Evolutionary conservation across 371 early-diverging fungal species (phyloP), one percentile per base, ranked within the genome.

Genomic region (Thermomucor indicae-seudaticae): DNA sequence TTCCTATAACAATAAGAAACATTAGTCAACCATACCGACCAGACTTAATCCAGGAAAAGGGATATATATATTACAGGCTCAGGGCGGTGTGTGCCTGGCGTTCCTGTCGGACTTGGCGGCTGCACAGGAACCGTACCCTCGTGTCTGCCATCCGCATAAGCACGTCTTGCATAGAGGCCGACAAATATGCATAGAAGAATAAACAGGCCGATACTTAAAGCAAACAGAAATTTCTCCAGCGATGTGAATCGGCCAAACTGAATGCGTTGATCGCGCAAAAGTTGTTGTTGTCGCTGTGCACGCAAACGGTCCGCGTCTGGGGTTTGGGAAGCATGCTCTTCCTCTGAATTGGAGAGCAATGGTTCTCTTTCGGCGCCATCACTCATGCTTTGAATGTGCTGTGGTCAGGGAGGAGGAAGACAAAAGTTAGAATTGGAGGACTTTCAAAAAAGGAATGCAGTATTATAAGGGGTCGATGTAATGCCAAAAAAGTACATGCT

Each of bases 111-210:
- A 41, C 30, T 23, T 27, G 55, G 55, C 28, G 53, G 23, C 22
- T 29, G 10, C 24, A 23, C 12, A 50, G 59, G 29, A 14, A 14
- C n/a, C n/a, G n/a, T n/a, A n/a, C n/a, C n/a, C n/a, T n/a, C n/a
- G 50, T 47, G 30, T 32, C 37, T 27, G n/a, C 56, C 63, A 19
- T 62, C 65, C 3, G 14, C 16, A 49, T 64, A 66, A 5, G 62
- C 59, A 35, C 61, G 62, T 39, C 59, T 38, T 11, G 68, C 57
- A 50, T 65, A 76, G 16, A 76, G 54, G 4, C 72, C 68, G 11
- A 64, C 58, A 47, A 76, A 57, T 4, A 72, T 24, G 35, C 65
- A 65, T 19, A 72, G 49, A 17, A 55, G 29, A 30, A 70, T 57
- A 43, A 76, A 60, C n/a, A 76, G 56, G 3, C 47, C 40, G 4